Evolutionary conservation across 495 filamentous ascomycete genomes (phyloP).

Genomic region (Wilcoxina mikolae): DNA sequence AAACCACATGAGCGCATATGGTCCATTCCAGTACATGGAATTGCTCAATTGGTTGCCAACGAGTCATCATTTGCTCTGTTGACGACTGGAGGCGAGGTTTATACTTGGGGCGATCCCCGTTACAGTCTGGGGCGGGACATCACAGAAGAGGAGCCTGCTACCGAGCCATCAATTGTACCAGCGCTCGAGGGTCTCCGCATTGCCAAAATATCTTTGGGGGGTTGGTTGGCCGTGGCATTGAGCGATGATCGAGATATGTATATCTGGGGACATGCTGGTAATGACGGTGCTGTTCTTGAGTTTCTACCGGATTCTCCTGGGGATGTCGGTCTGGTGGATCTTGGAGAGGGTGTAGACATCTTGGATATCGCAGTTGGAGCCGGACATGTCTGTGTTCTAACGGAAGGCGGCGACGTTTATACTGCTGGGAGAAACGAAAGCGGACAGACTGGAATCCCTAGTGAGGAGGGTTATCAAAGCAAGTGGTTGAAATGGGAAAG

Average conservation of each 20-base stretch:
- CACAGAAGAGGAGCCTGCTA: background rate
- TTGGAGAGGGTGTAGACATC: slow-evolving; percentile 34
- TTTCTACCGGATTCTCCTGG: slow-evolving; percentile 17
- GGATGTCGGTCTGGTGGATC: slow-evolving; percentile 31
- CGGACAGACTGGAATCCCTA: slow-evolving; percentile 41
- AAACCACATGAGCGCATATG: slow-evolving; percentile 1
- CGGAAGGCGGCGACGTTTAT: slow-evolving; percentile 38
- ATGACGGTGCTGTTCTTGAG: slow-evolving; percentile 29
- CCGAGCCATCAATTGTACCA: slow-evolving; percentile 13
- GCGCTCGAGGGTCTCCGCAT: slow-evolving; percentile 19
- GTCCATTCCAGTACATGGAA: slow-evolving; percentile 3
- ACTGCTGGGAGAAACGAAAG: slow-evolving; percentile 40
- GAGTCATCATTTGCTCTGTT: slow-evolving; percentile 15
- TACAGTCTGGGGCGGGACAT: slow-evolving; percentile 13
- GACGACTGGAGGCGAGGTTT: slow-evolving; percentile 11
- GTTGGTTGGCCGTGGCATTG: slow-evolving; percentile 43
- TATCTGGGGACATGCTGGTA: slow-evolving; percentile 41
- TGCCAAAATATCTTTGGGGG: slow-evolving; percentile 28
- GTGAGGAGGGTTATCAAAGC: background rate
- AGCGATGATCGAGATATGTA: slow-evolving; percentile 46
- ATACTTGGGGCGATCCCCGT: slow-evolving; percentile 20
- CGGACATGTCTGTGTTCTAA: slow-evolving; percentile 43
- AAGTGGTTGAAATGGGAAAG: slow-evolving; percentile 14
- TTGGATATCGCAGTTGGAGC: slow-evolving; percentile 45
- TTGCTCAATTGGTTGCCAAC: slow-evolving; percentile 13